phyloP scores from a whole-genome alignment of 768 basidiomycete species.

The Serendipita sp. region DNA sequence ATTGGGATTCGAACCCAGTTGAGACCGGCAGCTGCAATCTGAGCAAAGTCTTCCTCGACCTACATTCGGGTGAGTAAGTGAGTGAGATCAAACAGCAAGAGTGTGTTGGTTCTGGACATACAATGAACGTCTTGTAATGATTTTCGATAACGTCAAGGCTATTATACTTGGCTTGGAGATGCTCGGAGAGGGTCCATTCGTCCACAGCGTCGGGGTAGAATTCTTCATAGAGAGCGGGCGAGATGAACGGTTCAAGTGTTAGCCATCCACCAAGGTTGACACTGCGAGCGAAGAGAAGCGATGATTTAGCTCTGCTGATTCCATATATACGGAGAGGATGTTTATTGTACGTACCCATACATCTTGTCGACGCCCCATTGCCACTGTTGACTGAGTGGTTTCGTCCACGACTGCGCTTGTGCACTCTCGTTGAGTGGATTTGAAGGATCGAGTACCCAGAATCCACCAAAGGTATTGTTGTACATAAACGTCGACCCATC shows the following conservation, averaged over 20 bases:
- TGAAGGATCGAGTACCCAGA: constrained; percentile 50
- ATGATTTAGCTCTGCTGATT: constrained; percentile 5
- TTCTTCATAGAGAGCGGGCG: constrained; percentile 43
- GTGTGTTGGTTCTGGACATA: too few relatives aligned
- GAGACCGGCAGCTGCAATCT: constrained; percentile 74
- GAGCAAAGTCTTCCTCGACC: constrained; percentile 81
- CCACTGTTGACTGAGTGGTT: constrained; percentile 63
- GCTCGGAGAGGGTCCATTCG: constrained; percentile 49
- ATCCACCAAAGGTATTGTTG: constrained; percentile 58
- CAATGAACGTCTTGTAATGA: constrained; percentile 69
- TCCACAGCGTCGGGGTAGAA: constrained; percentile 35
- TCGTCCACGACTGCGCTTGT: constrained; percentile 62
- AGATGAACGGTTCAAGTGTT: constrained; percentile 64
- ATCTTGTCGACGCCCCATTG: constrained; percentile 45
- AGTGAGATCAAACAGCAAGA: constrained; percentile 25
- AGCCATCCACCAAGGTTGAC: constrained; percentile 66
- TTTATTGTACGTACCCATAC: constrained; percentile 30
- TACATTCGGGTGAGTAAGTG: constrained; percentile 18
- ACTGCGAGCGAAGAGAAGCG: constrained; percentile 16
- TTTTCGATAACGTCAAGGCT: constrained; percentile 49
- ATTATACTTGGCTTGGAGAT: constrained; percentile 44
- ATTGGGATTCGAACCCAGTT: constrained; percentile 74
- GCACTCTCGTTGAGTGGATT: constrained; percentile 66
- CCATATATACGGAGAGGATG: background rate
- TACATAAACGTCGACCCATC: constrained; percentile 66